Evolutionary conservation across 495 filamentous ascomycete species (phyloP).

Genomic region (Tuber umbilicatum): DNA sequence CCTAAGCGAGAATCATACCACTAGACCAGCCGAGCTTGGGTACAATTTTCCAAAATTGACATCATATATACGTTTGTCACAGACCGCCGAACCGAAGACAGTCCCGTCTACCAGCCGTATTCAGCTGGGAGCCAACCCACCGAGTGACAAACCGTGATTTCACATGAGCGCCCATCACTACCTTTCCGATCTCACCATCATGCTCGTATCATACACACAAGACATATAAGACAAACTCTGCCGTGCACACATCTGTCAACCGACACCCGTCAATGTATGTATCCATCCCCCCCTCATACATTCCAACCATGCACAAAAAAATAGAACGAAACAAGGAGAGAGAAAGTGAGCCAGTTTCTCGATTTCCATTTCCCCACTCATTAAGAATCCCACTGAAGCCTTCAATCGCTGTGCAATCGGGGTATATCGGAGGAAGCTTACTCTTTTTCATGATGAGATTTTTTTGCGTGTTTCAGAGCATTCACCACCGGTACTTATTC

Average conservation of each 20-base stretch:
- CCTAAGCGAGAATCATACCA: conserved; percentile 40
- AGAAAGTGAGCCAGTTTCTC: neutral
- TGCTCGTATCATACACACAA: neutral
- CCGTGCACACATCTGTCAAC: neutral
- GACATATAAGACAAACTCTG: neutral
- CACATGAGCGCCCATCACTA: neutral
- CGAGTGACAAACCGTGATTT: conserved; percentile 3
- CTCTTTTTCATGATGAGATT: neutral
- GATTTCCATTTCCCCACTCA: too few species aligned
- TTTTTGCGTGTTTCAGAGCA: neutral
- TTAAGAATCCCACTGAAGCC: neutral
- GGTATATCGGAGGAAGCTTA: neutral
- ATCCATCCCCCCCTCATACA: neutral
- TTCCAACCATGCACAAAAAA: neutral
- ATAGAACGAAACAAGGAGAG: neutral
- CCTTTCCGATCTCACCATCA: neutral
- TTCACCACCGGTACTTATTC: neutral
- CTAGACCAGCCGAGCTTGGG: conserved; percentile 30
- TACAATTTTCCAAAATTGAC: neutral
- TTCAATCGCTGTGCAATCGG: neutral
- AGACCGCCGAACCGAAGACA: neutral
- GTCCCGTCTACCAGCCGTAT: neutral
- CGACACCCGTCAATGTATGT: neutral
- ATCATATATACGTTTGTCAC: too few species aligned
- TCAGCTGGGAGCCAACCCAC: neutral